Evolutionary conservation across 495 filamentous ascomycete genomes (phyloP), one percentile per base, ranked within the genome.

Genomic region (Aspergillus bridgeri): DNA sequence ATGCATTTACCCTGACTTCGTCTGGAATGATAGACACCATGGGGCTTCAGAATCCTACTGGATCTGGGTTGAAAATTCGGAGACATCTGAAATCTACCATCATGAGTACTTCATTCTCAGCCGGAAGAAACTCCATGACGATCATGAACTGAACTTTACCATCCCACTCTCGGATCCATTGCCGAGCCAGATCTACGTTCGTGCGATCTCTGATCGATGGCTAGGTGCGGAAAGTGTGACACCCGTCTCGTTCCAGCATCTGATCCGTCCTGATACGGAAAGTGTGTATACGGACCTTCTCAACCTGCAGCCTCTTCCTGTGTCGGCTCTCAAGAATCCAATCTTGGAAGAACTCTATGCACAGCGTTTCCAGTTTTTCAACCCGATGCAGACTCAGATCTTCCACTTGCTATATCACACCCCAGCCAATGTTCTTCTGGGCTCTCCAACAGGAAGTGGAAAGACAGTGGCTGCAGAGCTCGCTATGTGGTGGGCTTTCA

Each of bases 401-500:
- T 99, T 99, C 70, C 95, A 98, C 64, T 88, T 89, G 45, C 82
- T 98, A 13, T 98, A 98, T 53, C 90, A 98, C 68, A 94, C 93
- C 0, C 70, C 86, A 25, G 85, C 88, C 42, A 99, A 99, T 65
- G 92, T 98, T 7, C 78, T 99, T 5, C 83, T 99, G 6, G 94
- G 94, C n/a, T 97, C 94, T 15, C 94, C 94, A 6, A 99, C 94
- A 6, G 94, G 94, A 50, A 94, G 89, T 77, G 94, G 94, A 55
- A 99, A 99, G 76, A 99, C 94, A 2, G 86, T 99, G 27, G 94
- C 94, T 15, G 89, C 88, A 27, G 94, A 99, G 66, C 69, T 99
- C 52, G 95, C 95, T n/a, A 98, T 99, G 95, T 99, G 94, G 94
- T 96, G 91, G 93, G 92, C 95, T 6, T 98, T 99, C 73, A 86